Evolutionary conservation across 208 protist species (phyloP).

Genomic region (Angomonas deanei): DNA sequence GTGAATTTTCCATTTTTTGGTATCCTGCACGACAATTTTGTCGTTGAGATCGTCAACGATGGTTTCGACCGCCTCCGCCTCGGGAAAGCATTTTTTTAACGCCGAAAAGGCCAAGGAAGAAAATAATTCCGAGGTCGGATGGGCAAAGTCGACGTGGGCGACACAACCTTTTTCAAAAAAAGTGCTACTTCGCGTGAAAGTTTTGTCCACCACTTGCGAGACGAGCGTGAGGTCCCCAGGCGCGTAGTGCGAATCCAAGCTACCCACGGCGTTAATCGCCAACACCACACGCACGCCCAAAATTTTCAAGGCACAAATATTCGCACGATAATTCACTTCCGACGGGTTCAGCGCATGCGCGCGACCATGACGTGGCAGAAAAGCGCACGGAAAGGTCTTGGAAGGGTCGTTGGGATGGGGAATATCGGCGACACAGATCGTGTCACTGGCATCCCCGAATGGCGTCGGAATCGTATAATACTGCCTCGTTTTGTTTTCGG

Average conservation of each 20-base stretch:
- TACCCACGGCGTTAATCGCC: constrained; percentile 85
- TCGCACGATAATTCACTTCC: constrained; percentile 90
- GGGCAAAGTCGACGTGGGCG: constrained; percentile 76
- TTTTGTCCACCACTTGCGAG: constrained; percentile 88
- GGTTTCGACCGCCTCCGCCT: constrained; percentile 5
- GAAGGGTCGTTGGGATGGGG: not conserved
- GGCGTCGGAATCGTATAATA: constrained; percentile 75
- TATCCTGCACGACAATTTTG: not conserved
- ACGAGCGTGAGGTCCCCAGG: constrained; percentile 87
- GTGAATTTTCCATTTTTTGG: constrained; percentile 28
- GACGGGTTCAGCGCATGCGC: constrained; percentile 69
- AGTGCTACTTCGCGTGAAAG: constrained; percentile 51
- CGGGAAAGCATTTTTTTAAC: constrained; percentile 33
- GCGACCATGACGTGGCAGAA: constrained; percentile 83
- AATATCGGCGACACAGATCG: constrained; percentile 66
- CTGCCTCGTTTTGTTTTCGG: constrained; percentile 21
- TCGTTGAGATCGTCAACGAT: not conserved
- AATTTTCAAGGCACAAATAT: constrained; percentile 88
- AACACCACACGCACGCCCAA: constrained; percentile 84
- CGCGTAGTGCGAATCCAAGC: constrained; percentile 54
- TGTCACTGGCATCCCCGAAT: constrained; percentile 69
- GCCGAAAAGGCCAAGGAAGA: constrained; percentile 29
- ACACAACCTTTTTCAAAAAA: constrained; percentile 85
- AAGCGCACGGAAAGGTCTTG: constrained; percentile 53
- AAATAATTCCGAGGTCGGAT: constrained; percentile 65